Evolutionary conservation across 108 stramenopile genomes (phyloP), one percentile per base, ranked within the genome.

Genomic region (Conticribra guillardii): DNA sequence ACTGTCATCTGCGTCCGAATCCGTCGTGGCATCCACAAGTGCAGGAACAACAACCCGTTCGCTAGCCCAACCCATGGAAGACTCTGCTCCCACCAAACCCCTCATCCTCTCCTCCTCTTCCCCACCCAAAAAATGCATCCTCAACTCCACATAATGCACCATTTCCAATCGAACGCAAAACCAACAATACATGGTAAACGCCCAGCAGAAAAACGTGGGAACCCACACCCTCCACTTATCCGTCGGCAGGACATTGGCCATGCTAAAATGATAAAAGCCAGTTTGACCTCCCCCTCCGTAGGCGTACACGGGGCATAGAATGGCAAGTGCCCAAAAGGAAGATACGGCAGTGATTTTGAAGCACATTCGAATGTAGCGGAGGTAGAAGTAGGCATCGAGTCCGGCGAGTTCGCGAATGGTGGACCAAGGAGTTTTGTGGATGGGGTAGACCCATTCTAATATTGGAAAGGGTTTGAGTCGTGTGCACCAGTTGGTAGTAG

Each of bases 371-470:
- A 97, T 90, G 56, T 87, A 96, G 24, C 85, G 60, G 27, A 97
- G 73, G 69, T 93, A 95, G 77, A 97, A 94, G 79, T 96, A 97
- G 26, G 87, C 96, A 82, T 97, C 96, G 15, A 97, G 74, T 23
- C 96, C 96, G 0, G 87, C 87, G 2, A 76, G 37, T 16, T 82
- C 77, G 22, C 80, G 73, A 19, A 73, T 50, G 19, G 69, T 76
- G 2, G 61, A 48, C 80, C 80, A 81, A 7, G 75, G 79, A 11
- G 74, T 69, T 18, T 34, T 49, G 49, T 75, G 74, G 26, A 80
- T 74, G 24, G 69, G 79, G 31, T 32, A 33, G 45, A 60, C 51
- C 79, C 79, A 80, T 64, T 70, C 73, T 7, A 69, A 26, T 32
- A 79, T 34, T 5, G 63, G 61, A 21, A 70, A 41, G 22, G 34